phyloP scores from a whole-genome alignment of 2,329 filamentous ascomycete species.

The Botrytis sinoallii region DNA sequence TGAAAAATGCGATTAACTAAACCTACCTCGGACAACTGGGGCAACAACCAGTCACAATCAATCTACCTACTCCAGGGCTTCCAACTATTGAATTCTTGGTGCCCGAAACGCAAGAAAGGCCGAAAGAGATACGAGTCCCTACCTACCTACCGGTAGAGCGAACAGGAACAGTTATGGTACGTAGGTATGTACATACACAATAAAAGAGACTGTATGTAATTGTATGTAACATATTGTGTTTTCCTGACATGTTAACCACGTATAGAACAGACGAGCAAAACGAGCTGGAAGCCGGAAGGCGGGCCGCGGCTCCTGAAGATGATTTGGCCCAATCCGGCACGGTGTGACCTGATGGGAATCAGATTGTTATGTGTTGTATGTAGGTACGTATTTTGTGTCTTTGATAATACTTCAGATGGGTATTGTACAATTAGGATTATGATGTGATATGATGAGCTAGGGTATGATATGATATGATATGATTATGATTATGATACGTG shows the following conservation, averaged over 20 bases:
- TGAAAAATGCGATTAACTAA: background rate
- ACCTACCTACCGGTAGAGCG: no score
- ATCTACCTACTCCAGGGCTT: background rate
- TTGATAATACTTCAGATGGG: background rate
- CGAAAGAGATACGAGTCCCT: background rate
- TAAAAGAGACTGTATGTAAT: background rate
- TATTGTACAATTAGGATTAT: slow-evolving; percentile 1
- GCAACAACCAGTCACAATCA: background rate
- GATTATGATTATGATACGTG: background rate
- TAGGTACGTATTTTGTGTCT: background rate
- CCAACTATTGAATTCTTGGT: background rate
- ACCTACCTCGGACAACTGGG: background rate
- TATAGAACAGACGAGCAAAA: background rate
- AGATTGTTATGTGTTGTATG: background rate
- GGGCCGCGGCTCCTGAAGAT: background rate
- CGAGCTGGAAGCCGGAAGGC: background rate
- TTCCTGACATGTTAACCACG: background rate
- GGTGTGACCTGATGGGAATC: background rate
- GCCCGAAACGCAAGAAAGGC: background rate
- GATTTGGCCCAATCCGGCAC: background rate
- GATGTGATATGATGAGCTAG: background rate
- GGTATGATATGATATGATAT: background rate
- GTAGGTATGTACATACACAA: no score
- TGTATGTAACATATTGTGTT: background rate
- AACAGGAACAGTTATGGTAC: no score